Evolutionary conservation across 257 asterid species (phyloP).

Genomic region (Nemophila menziesii): DNA sequence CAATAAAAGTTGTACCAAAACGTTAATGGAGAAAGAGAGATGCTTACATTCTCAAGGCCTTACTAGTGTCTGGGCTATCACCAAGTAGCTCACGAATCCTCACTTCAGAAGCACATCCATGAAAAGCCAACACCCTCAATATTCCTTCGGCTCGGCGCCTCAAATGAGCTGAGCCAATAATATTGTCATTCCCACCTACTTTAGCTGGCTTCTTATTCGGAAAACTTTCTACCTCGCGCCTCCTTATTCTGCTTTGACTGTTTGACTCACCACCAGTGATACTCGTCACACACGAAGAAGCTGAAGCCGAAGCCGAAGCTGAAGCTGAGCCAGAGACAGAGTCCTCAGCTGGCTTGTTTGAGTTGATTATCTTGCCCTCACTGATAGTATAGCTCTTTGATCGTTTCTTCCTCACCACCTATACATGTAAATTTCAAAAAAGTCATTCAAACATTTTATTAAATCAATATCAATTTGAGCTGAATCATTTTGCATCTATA

Average conservation of each 20-base stretch:
- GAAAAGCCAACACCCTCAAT: constrained; percentile 41
- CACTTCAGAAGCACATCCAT: constrained; percentile 71
- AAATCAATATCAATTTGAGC: neutral
- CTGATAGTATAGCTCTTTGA: constrained; percentile 46
- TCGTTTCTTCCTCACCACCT: constrained; percentile 70
- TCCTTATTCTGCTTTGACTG: constrained; percentile 19
- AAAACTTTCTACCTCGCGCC: constrained; percentile 3
- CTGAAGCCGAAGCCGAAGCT: constrained; percentile 33
- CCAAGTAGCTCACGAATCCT: constrained; percentile 79
- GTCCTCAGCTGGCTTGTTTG: constrained; percentile 18
- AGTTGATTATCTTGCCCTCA: constrained; percentile 26
- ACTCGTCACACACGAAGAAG: constrained; percentile 39
- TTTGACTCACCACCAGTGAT: constrained; percentile 25
- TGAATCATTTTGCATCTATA: neutral
- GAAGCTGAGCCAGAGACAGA: constrained; percentile 21
- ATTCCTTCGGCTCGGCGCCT: constrained; percentile 62
- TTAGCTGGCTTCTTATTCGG: constrained; percentile 22
- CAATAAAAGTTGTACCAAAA: neutral
- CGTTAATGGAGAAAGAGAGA: neutral
- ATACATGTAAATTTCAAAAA: constrained; percentile 2
- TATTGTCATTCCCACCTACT: neutral
- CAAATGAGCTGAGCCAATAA: constrained; percentile 38
- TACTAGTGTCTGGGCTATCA: constrained; percentile 97
- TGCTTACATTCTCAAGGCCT: constrained; percentile 84
- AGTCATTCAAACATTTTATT: neutral